Evolutionary conservation across 345 rosid genomes (phyloP).

Genomic region (Iberis pinnata): DNA sequence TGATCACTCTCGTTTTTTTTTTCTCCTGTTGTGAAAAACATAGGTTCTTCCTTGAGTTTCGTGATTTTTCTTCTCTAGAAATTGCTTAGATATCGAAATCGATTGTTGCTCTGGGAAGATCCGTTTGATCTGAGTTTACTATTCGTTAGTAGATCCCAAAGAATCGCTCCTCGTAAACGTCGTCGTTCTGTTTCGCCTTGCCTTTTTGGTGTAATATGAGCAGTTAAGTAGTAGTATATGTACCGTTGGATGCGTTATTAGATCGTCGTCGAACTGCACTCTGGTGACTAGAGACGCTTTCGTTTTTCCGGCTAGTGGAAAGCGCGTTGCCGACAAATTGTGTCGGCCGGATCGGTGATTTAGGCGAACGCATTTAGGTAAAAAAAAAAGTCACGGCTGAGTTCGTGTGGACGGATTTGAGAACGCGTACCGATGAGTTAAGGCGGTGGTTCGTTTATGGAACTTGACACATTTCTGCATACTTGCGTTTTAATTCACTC

Average conservation of each 20-base stretch:
- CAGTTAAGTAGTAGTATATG: constrained; percentile 2
- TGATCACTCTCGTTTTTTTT: background rate
- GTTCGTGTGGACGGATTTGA: background rate
- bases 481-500: background rate
- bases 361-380: constrained; percentile 2
- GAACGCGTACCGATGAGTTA: constrained; percentile 14
- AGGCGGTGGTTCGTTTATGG: no score
- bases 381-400: background rate
- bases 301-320: constrained; percentile 7
- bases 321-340: constrained; percentile 19
- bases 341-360: constrained; percentile 18
- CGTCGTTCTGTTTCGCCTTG: constrained; percentile 7
- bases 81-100: constrained; percentile 2
- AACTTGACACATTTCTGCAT: background rate
- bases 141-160: constrained; percentile 20
- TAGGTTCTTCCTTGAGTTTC: constrained; percentile 8
- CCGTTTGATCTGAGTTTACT: constrained; percentile 27
- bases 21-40: background rate
- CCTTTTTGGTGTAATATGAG: background rate
- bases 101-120: constrained; percentile 16
- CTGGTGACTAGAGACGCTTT: background rate
- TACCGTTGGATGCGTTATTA: background rate
- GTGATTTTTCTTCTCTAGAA: background rate
- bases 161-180: constrained; percentile 20
- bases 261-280: constrained; percentile 16